phyloP scores from a whole-genome alignment of 2,329 filamentous ascomycete genomes.

The Colletotrichum salicis region DNA sequence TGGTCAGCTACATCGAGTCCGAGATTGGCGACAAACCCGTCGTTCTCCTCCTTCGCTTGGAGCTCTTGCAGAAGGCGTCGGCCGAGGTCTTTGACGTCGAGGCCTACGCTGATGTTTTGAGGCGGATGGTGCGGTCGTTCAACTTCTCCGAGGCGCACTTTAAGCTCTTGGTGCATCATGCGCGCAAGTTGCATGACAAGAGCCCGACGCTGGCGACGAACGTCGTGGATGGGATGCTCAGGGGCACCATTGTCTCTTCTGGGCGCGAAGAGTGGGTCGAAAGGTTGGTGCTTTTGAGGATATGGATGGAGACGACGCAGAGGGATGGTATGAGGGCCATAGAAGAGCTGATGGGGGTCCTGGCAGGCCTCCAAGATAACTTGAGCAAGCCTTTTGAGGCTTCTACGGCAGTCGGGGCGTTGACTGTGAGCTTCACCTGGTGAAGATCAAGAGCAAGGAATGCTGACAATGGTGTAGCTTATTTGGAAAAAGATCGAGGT shows the following conservation, averaged over 20 bases:
- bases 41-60: slow-evolving; percentile 75
- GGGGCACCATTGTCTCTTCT: slow-evolving; percentile 61
- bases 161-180: slow-evolving; percentile 73
- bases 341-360: slow-evolving; percentile 39
- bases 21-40: slow-evolving; percentile 73
- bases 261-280: slow-evolving; percentile 71
- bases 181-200: slow-evolving; percentile 71
- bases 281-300: slow-evolving; percentile 72
- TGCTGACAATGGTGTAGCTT: slow-evolving; percentile 61
- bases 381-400: slow-evolving; percentile 62
- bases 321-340: slow-evolving; percentile 44
- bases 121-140: slow-evolving; percentile 69
- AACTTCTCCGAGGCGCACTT: slow-evolving; percentile 72
- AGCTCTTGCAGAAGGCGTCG: slow-evolving; percentile 65
- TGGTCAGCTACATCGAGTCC: slow-evolving; percentile 70
- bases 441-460: not conserved
- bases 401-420: slow-evolving; percentile 72
- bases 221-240: slow-evolving; percentile 73
- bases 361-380: slow-evolving; percentile 52
- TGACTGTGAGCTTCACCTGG: slow-evolving; percentile 63
- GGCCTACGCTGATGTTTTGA: slow-evolving; percentile 64
- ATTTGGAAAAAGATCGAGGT: slow-evolving; percentile 84
- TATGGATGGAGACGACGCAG: slow-evolving; percentile 71
- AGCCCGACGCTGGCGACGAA: slow-evolving; percentile 59
- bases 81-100: slow-evolving; percentile 59